Percentiles rank a stretch among this genome's conserved stretches.
Conservation (phyloP, 306 rosid genomes). For the Medicago truncatula region MtrunA17r5.0-ANR NC_053045.1:29942001-29942500, state of each 20-base stretch:
- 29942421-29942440: no score
- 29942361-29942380: not conserved
- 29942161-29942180: slow-evolving; percentile 77
- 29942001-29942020: slow-evolving; percentile 82
- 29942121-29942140: slow-evolving; percentile 94
- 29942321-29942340: slow-evolving; percentile 7
- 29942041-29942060: slow-evolving; percentile 77
- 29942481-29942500: not conserved
- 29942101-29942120: slow-evolving; percentile 98
- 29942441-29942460: not conserved
- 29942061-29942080: slow-evolving; percentile 74
- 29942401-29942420: not conserved
- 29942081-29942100: slow-evolving; percentile 90
- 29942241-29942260: not conserved
- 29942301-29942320: not conserved
- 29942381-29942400: not conserved
- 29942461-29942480: slow-evolving; percentile 5
- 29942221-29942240: slow-evolving; percentile 60
- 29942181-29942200: slow-evolving; percentile 89
- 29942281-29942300: slow-evolving; percentile 1
- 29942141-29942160: slow-evolving; percentile 98
- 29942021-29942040: slow-evolving; percentile 89
- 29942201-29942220: slow-evolving; percentile 93
- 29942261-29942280: not conserved
- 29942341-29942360: slow-evolving; percentile 4